Conservation (phyloP, 129 eudicot species). For the Tanacetum coccineum region DNA sequence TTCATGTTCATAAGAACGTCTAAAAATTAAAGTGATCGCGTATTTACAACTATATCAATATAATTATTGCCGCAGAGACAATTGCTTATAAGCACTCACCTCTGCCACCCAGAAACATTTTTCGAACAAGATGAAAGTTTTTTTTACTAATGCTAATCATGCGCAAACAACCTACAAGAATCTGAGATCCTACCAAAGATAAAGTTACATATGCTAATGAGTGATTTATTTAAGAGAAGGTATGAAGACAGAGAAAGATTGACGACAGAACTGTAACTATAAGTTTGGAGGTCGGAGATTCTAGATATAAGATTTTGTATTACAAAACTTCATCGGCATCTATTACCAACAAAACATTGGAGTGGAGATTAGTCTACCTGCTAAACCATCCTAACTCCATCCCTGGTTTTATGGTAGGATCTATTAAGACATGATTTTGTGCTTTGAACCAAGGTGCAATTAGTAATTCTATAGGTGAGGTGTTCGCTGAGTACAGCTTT, state of each 20-base stretch:
- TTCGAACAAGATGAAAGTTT: not conserved
- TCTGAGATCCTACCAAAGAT: not conserved
- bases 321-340: not conserved
- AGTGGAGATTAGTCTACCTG: not conserved
- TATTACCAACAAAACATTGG: not conserved
- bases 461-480: not conserved
- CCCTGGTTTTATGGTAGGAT: not conserved
- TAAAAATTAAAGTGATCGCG: too few species aligned
- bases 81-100: not conserved
- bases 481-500: not conserved
- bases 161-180: conserved; percentile 6
- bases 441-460: not conserved
- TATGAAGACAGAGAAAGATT: not conserved
- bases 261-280: not conserved
- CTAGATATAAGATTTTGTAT: not conserved
- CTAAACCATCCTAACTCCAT: not conserved
- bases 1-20: too few species aligned
- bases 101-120: not conserved
- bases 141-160: not conserved
- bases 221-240: too few species aligned
- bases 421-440: not conserved
- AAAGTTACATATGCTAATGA: too few species aligned
- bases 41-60: not conserved
- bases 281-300: not conserved
- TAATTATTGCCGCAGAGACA: not conserved